A percentile compares a stretch with the other conserved stretches of the same genome.
These are phyloP conservation scores for Actinomortierella ambigua DNA, from an alignment of 371 early-diverging fungal species.

Conservation along the genomic window DNA sequence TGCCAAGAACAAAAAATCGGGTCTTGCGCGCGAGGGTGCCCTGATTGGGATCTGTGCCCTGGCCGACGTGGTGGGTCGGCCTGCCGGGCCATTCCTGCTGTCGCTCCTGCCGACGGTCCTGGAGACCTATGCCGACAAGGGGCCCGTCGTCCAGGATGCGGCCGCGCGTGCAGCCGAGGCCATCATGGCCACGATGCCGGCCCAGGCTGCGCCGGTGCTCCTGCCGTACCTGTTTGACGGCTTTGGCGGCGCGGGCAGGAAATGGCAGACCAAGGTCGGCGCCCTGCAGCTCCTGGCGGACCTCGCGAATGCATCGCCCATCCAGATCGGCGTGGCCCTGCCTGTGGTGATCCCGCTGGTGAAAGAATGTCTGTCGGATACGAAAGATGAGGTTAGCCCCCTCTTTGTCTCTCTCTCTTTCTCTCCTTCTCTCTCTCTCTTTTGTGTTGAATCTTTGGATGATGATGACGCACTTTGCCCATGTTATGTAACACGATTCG, in stretches of 20 bases:
- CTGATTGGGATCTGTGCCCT: slow-evolving; percentile 66
- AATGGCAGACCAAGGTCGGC: slow-evolving; percentile 80
- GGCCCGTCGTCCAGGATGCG: slow-evolving; percentile 61
- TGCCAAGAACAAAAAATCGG: slow-evolving; percentile 67
- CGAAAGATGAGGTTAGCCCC: slow-evolving; percentile 67
- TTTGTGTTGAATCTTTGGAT: too few species aligned
- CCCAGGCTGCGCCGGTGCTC: slow-evolving; percentile 58
- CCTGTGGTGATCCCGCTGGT: slow-evolving; percentile 76
- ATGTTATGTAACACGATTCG: too few species aligned
- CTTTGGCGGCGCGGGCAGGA: slow-evolving; percentile 64
- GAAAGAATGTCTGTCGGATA: slow-evolving; percentile 78
- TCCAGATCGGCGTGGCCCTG: slow-evolving; percentile 60
- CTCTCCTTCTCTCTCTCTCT: slow-evolving; percentile 9
- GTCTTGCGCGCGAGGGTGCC: slow-evolving; percentile 68
- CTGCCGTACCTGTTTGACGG: slow-evolving; percentile 64
- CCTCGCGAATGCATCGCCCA: slow-evolving; percentile 59
- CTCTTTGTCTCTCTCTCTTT: slow-evolving; percentile 14
- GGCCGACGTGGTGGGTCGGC: slow-evolving; percentile 54
- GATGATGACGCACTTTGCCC: too few species aligned
- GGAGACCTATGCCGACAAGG: slow-evolving; percentile 73
- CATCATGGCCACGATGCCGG: slow-evolving; percentile 54
- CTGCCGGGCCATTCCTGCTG: slow-evolving; percentile 65
- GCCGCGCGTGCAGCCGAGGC: slow-evolving; percentile 61
- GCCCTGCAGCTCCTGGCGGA: slow-evolving; percentile 60
- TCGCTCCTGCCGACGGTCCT: slow-evolving; percentile 58